Evolutionary conservation across 805 yeast genomes (phyloP).

Genomic region (Suhomyces faveliae): DNA sequence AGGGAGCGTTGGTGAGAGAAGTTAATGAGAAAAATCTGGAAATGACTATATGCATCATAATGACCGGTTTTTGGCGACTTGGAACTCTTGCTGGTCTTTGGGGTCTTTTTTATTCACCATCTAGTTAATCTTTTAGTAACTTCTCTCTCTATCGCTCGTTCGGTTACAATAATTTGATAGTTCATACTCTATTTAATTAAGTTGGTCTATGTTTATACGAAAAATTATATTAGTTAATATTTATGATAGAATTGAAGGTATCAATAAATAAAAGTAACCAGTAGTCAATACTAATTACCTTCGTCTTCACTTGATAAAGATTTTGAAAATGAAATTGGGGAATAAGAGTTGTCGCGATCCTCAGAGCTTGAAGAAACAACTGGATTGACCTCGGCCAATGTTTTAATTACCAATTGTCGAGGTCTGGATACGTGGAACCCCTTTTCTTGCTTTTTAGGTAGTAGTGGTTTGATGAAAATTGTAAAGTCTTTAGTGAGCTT

Average conservation of each 20-base stretch:
- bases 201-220: no score
- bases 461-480: not conserved
- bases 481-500: not conserved
- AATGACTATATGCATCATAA: no score
- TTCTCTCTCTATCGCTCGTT: no score
- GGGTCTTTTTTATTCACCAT: no score
- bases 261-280: not conserved
- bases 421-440: constrained; percentile 37
- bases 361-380: not conserved
- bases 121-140: no score
- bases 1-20: no score
- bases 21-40: no score
- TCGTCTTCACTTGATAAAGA: not conserved
- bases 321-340: not conserved
- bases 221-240: no score
- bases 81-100: no score
- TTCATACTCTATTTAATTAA: no score
- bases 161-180: no score
- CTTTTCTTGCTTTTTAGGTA: constrained; percentile 4
- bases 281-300: not conserved
- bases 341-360: not conserved
- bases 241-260: not conserved
- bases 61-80: no score
- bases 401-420: constrained; percentile 29
- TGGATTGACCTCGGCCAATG: constrained; percentile 4